Percentiles rank a stretch among this genome's conserved stretches.
Conservation (phyloP, 2,329 filamentous ascomycete genomes). For the Talaromyces sp. region DNA sequence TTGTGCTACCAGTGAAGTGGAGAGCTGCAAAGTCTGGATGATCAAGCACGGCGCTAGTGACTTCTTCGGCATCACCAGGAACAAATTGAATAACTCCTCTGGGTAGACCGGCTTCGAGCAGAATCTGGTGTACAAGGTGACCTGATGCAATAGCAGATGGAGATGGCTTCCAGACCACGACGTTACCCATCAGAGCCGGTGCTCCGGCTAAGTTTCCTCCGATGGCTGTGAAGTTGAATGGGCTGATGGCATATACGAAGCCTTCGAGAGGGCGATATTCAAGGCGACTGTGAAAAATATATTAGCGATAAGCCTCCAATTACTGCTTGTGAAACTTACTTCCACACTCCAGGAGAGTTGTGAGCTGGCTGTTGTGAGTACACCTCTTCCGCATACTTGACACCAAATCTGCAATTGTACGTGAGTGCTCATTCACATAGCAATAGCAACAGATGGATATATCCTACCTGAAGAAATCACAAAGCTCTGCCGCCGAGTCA, state of each 20-base stretch:
- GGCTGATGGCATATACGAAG: slow-evolving; percentile 89
- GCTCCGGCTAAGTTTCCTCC: slow-evolving; percentile 78
- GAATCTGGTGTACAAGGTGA: slow-evolving; percentile 82
- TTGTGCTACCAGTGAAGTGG: slow-evolving; percentile 91
- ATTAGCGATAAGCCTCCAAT: neutral
- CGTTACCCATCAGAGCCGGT: slow-evolving; percentile 87
- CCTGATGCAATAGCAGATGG: slow-evolving; percentile 81
- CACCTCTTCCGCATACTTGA: slow-evolving; percentile 87
- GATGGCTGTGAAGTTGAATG: slow-evolving; percentile 96
- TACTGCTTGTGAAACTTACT: slow-evolving; percentile 44
- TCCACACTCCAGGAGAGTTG: slow-evolving; percentile 83
- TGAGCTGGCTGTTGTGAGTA: slow-evolving; percentile 84
- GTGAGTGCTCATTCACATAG: neutral
- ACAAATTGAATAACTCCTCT: slow-evolving; percentile 89
- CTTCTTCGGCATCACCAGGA: slow-evolving; percentile 77
- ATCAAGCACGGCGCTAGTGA: slow-evolving; percentile 71
- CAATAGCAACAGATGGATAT: neutral
- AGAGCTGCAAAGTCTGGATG: slow-evolving; percentile 84
- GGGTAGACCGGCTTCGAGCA: slow-evolving; percentile 63
- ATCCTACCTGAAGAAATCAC: slow-evolving; percentile 72
- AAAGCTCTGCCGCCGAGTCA: slow-evolving; percentile 85
- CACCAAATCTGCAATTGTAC: slow-evolving; percentile 64
- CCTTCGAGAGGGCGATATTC: slow-evolving; percentile 88
- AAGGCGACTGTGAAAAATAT: slow-evolving; percentile 52
- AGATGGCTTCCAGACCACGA: slow-evolving; percentile 93